These are phyloP conservation scores for Sechiopsis laciniata DNA, from an alignment of 306 rosid species.

Conservation along the genomic window DNA sequence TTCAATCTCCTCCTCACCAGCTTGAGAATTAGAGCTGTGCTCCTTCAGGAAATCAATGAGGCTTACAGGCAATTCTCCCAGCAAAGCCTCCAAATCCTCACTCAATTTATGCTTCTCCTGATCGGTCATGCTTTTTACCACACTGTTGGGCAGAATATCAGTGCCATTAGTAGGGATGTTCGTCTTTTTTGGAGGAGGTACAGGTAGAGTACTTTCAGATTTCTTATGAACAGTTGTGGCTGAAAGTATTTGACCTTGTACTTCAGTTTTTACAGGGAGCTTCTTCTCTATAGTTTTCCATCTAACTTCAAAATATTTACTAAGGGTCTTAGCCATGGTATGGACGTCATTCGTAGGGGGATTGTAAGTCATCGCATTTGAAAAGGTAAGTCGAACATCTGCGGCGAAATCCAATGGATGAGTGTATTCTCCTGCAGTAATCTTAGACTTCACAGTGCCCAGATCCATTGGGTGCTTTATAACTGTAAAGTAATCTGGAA, in stretches of 20 bases:
- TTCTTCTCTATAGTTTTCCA: slow-evolving; percentile 79
- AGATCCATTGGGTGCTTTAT: slow-evolving; percentile 94
- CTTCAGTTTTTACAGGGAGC: slow-evolving; percentile 34
- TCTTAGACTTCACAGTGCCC: slow-evolving; percentile 70
- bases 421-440: slow-evolving; percentile 49
- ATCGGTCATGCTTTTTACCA: slow-evolving; percentile 37
- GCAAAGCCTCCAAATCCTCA: slow-evolving; percentile 56
- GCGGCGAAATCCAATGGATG: slow-evolving; percentile 61
- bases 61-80: slow-evolving; percentile 65
- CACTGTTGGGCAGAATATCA: slow-evolving; percentile 37
- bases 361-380: slow-evolving; percentile 83
- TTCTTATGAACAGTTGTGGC: slow-evolving; percentile 31
- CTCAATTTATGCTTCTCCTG: slow-evolving; percentile 67
- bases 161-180: slow-evolving; percentile 35
- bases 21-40: slow-evolving; percentile 42
- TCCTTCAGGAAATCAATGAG: slow-evolving; percentile 66
- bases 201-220: slow-evolving; percentile 31
- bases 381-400: slow-evolving; percentile 76
- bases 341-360: slow-evolving; percentile 76
- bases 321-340: slow-evolving; percentile 49
- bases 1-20: slow-evolving; percentile 81
- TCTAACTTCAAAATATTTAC: slow-evolving; percentile 59
- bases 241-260: slow-evolving; percentile 38
- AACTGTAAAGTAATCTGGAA: slow-evolving; percentile 77
- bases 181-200: slow-evolving; percentile 53